These are phyloP conservation scores for Picochlorum sp. DNA, from an alignment of 139 green algal genomes.

Conservation along the genomic window DNA sequence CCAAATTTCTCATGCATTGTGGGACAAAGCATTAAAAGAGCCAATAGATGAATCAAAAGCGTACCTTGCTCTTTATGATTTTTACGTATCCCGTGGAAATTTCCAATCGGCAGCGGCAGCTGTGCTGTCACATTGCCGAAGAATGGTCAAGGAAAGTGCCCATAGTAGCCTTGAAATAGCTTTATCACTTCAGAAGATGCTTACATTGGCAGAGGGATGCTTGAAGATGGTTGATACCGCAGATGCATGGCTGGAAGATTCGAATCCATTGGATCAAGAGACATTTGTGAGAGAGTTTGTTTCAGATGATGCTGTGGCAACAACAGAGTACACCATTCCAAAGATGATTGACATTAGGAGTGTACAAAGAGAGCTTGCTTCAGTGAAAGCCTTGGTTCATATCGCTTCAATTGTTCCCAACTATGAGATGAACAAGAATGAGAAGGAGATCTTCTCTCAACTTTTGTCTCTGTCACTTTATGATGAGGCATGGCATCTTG, in stretches of 20 bases:
- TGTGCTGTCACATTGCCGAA: conserved; percentile 20
- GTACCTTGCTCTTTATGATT: conserved; percentile 21
- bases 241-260: conserved; percentile 22
- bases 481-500: conserved; percentile 26
- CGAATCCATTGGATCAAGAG: not conserved
- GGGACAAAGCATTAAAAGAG: conserved; percentile 28
- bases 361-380: conserved; percentile 19
- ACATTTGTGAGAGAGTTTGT: not conserved
- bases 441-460: conserved; percentile 20
- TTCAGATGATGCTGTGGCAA: not conserved
- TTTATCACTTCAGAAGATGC: conserved; percentile 1
- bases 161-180: not conserved
- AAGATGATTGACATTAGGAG: conserved; percentile 17
- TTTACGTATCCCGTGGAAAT: conserved; percentile 19
- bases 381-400: not conserved
- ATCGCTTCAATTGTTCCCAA: conserved; percentile 19
- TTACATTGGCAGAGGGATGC: not conserved
- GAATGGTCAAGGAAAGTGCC: conserved; percentile 16
- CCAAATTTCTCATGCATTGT: conserved; percentile 13
- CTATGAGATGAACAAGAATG: not conserved
- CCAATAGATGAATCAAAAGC: conserved; percentile 17
- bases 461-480: conserved; percentile 16
- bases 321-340: not conserved
- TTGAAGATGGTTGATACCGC: not conserved
- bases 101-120: conserved; percentile 26